Evolutionary conservation across 139 green algal species (phyloP), one percentile per base, ranked within the genome.

Genomic region (Coelastrella sp.): DNA sequence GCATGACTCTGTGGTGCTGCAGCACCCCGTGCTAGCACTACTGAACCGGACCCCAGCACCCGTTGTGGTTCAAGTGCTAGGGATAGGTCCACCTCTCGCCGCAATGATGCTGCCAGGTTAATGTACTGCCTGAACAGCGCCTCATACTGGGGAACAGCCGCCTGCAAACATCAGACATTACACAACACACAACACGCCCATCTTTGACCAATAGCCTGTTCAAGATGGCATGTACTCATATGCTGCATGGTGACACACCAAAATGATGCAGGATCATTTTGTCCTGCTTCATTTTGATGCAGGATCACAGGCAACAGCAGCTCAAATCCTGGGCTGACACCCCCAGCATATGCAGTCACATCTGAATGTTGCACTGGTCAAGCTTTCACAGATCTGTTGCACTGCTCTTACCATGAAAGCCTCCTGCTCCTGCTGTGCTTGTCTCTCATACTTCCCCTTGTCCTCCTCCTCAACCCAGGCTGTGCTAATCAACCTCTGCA

Each of bases 361-460:
- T 47, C 32, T 1, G 32, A 47, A 47, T 47, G 32, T 47, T 47
- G 32, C 32, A 23, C 19, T 71, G n/a, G 11, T 74, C 32, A 47
- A 47, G 0, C 32, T 47, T 47, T 47, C 32, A 47, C 32, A 47
- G 32, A 47, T 47, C 32, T 47, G 32, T 47, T 47, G 32, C 32
- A 6, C 81, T 59, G 10, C 58, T 23, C 73, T 60, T 19, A 90
- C 85, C 85, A 66, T 5, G n/a, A 66, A 90, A 11, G 58, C 74
- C 61, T 54, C 58, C 7, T 54, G 73, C 74, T 90, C 85, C n/a
- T 85, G 58, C 23, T 32, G 19, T 32, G 85, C 85, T 17, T 60
- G 64, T 8, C 22, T 23, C 57, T 90, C 85, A 61, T 84, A 90
- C 58, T 77, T 58, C 8, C 16, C 85, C 73, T 90, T 90, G 60